Base-by-base conservation (phyloP, 352 stramenopile species). In the Pythium pyrilobum region DNA sequence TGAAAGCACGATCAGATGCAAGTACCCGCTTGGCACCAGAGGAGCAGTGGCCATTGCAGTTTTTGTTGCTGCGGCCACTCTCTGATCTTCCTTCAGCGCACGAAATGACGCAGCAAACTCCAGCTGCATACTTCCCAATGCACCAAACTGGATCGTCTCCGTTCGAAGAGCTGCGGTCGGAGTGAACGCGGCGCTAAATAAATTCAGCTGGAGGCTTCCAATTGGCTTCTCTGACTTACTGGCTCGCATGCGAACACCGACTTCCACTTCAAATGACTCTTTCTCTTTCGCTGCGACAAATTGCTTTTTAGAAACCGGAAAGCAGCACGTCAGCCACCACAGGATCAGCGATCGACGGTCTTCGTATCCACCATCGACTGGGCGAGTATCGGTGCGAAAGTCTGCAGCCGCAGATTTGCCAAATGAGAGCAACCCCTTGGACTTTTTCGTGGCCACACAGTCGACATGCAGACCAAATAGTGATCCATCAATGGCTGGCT, bases 1-100 rank as follows among this genome's bases (percentile, higher is more conserved):
- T 18, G 71, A 50, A 10, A 74, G 29, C 3, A 83, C 59, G 1
- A 83, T 44, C 7, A 83, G 23, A 40, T 83, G 70, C 2, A 83
- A 58, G 24, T 77, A 71, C 0, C 70, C 72, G 23, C 52, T 78
- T 23, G 60, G 53, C 7, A 71, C 43, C 1, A 47, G 40, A 28
- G 52, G 53, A 33, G 55, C 47, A 2, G 56, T 34, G 12, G 43
- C 50, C 13, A 44, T 62, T 8, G 50, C 18, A 2, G 11, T 31
- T 34, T 46, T 50, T 3, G 39, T 43, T 5, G 25, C 6, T 42
- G 44, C 42, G 5, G 20, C 18, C 42, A 21, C 31, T 11, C 16
- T 28, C 1, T 21, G 37, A 6, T 57, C 31, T 13, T 65, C 51
- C 27, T 43, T 54, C 23, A 56, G 5, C 12, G 42, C 24, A 13